Evolutionary conservation across 805 yeast genomes (phyloP).

Genomic region (Metschnikowia lochheadii): DNA sequence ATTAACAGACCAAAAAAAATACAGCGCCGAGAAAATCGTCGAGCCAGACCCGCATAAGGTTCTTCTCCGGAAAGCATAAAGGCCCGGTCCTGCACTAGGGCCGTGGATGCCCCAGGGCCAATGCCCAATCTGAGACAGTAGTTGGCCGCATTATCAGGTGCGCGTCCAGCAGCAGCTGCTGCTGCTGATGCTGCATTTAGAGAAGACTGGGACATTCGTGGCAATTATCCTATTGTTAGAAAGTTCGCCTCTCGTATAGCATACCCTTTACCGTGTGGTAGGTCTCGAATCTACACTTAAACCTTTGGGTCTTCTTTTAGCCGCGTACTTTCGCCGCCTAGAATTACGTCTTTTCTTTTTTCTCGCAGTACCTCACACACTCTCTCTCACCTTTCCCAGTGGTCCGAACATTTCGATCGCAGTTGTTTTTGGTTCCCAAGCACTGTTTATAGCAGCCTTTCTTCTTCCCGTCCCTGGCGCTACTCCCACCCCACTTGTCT

Average conservation of each 20-base stretch:
- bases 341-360: constrained; percentile 5
- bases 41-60: background rate
- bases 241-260: background rate
- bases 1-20: too few relatives aligned
- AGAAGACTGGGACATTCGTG: background rate
- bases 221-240: background rate
- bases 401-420: constrained; percentile 5
- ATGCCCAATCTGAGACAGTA: background rate
- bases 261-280: background rate
- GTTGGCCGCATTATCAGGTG: constrained; percentile 4
- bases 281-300: background rate
- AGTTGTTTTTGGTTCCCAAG: constrained; percentile 1
- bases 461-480: background rate
- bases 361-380: constrained; percentile 4
- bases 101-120: background rate
- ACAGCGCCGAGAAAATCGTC: background rate
- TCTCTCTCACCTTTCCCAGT: background rate
- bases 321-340: constrained; percentile 1
- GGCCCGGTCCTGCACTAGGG: background rate
- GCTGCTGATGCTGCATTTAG: background rate
- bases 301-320: background rate
- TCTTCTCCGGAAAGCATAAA: background rate
- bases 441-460: background rate
- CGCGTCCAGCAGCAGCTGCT: background rate
- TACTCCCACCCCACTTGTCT: background rate